These are phyloP conservation scores for Dactylellina cionopaga DNA, from an alignment of 2,329 filamentous ascomycete genomes.

Conservation along the genomic window DNA sequence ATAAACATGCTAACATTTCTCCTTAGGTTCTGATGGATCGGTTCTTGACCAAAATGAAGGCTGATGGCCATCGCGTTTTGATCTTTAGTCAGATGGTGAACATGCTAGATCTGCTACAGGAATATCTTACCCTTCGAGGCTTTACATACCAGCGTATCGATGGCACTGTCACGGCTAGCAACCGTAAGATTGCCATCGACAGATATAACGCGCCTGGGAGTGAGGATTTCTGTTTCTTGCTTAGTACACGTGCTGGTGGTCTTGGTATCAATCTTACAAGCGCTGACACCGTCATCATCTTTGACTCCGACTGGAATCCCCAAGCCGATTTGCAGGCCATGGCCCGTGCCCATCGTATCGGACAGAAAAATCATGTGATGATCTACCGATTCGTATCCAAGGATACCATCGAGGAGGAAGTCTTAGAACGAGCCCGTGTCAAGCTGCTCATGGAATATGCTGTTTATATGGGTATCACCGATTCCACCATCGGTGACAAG, in stretches of 20 bases:
- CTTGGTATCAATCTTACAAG: constrained; percentile 99
- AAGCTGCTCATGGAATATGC: constrained; percentile 97
- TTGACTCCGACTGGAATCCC: constrained; percentile 99
- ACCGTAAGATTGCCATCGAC: constrained; percentile 92
- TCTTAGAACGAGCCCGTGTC: constrained; percentile 93
- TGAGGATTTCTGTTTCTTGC: constrained; percentile 92
- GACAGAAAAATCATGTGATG: constrained; percentile 93
- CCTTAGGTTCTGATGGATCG: constrained; percentile 78
- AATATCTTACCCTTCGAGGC: constrained; percentile 91
- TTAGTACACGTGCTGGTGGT: constrained; percentile 94
- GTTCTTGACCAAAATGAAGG: constrained; percentile 90
- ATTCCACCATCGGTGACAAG: constrained; percentile 87
- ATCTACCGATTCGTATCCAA: constrained; percentile 97
- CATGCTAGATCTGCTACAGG: constrained; percentile 94
- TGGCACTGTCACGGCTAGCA: constrained; percentile 88
- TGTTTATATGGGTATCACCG: constrained; percentile 94
- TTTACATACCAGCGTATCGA: constrained; percentile 95
- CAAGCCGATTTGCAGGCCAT: constrained; percentile 98
- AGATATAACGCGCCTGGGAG: constrained; percentile 98
- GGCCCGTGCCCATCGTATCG: constrained; percentile 97
- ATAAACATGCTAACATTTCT: constrained; percentile 11
- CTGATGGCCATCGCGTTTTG: constrained; percentile 91
- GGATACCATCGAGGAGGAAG: constrained; percentile 97
- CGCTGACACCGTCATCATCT: constrained; percentile 95
- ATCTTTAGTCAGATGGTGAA: constrained; percentile 99